These are phyloP conservation scores for Endocladia muricata DNA, from an alignment of 31 red algal genomes.

Conservation along the genomic window DNA sequence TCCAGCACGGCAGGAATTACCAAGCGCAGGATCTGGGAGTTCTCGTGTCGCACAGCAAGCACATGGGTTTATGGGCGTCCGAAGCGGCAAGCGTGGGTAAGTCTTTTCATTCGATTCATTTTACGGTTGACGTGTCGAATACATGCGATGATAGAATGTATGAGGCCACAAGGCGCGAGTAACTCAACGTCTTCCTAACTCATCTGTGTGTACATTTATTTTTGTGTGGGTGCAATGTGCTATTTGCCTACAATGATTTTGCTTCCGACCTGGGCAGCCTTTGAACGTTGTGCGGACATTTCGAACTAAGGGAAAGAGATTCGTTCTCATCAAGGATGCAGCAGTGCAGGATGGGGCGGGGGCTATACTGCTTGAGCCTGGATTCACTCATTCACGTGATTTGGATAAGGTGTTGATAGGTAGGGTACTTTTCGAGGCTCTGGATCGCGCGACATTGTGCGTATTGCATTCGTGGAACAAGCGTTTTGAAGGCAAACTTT, in stretches of 20 bases:
- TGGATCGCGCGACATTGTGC: constrained; percentile 33
- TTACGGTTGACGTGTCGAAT: not conserved
- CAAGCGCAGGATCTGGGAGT: constrained; percentile 30
- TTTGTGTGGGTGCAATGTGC: no score
- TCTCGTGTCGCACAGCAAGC: constrained; percentile 48
- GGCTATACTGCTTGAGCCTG: constrained; percentile 12
- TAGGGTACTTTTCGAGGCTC: constrained; percentile 26
- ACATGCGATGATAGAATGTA: no score
- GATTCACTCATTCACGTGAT: constrained; percentile 27
- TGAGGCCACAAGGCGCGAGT: no score
- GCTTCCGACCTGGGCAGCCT: not conserved
- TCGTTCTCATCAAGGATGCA: constrained; percentile 54
- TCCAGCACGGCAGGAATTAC: constrained; percentile 34
- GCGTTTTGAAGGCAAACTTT: constrained; percentile 22
- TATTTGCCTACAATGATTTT: not conserved
- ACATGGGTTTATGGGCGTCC: constrained; percentile 51
- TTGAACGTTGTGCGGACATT: constrained; percentile 36
- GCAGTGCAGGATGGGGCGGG: constrained; percentile 47
- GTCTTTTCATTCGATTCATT: constrained; percentile 15
- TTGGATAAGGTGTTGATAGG: constrained; percentile 38
- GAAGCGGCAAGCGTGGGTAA: constrained; percentile 54
- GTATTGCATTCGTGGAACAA: constrained; percentile 34
- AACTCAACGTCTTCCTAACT: no score
- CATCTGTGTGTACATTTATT: no score
- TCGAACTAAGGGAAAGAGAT: constrained; percentile 36